Conservation (phyloP, 2,329 filamentous ascomycete genomes). For the Neofusicoccum sp. region DNA sequence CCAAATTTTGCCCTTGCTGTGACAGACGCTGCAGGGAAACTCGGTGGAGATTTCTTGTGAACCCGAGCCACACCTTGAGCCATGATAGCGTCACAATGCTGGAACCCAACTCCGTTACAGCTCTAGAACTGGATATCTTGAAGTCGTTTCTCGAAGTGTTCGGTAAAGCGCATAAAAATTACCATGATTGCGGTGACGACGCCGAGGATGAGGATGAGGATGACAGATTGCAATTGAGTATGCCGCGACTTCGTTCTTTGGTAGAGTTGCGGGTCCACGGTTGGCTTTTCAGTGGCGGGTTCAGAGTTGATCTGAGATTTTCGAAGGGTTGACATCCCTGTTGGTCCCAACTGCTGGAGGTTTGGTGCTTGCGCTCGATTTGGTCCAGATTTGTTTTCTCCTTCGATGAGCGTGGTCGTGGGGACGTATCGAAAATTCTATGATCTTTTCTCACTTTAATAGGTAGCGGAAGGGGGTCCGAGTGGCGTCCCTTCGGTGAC, state of each 20-base stretch:
- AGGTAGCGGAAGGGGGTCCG: background rate
- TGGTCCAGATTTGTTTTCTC: too few species aligned
- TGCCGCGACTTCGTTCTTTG: background rate
- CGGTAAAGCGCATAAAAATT: background rate
- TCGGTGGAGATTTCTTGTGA: too few species aligned
- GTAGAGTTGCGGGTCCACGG: background rate
- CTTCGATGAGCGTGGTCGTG: too few species aligned
- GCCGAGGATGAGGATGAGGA: background rate
- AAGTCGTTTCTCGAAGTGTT: background rate
- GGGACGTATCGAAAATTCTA: too few species aligned
- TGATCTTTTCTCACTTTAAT: background rate
- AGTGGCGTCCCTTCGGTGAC: background rate
- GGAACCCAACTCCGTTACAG: too few species aligned
- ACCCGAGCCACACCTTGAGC: too few species aligned
- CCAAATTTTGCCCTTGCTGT: too few species aligned
- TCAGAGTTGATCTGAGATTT: too few species aligned
- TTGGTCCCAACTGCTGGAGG: too few species aligned
- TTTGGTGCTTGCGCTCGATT: too few species aligned
- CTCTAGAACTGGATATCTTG: background rate
- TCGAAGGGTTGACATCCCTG: background rate
- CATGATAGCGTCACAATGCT: too few species aligned
- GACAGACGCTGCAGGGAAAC: too few species aligned
- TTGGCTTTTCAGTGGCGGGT: background rate
- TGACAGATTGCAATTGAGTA: background rate
- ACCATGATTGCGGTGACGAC: background rate